Percentiles rank a stretch among this genome's conserved stretches.
phyloP scores from a whole-genome alignment of 805 yeast species.

The Saccharomycopsis synnaedendra region DNA sequence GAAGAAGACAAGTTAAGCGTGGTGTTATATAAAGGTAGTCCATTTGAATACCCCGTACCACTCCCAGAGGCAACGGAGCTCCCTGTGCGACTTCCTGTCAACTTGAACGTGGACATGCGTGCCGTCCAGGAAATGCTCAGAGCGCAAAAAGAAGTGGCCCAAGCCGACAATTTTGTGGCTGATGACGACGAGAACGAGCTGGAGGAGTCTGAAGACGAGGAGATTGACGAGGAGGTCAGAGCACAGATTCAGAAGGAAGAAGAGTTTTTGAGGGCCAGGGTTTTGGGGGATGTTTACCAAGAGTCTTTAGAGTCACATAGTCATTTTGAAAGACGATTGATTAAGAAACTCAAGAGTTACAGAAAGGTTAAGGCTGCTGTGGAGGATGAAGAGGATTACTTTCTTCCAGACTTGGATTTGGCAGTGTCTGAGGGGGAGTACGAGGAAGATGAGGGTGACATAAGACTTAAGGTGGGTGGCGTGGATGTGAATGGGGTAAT shows the following conservation, averaged over 20 bases:
- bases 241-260: conserved; percentile 36
- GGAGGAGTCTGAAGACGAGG: conserved; percentile 18
- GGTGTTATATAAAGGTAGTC: conserved; percentile 54
- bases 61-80: conserved; percentile 75
- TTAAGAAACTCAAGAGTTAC: conserved; percentile 7
- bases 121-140: conserved; percentile 22
- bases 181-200: conserved; percentile 19
- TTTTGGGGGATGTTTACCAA: conserved; percentile 48
- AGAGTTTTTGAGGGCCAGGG: conserved; percentile 45
- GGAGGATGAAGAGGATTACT: conserved; percentile 3
- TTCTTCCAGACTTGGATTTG: conserved; percentile 12
- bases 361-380: conserved; percentile 3
- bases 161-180: conserved; percentile 19
- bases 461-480: conserved; percentile 26
- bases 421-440: conserved; percentile 25
- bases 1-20: conserved; percentile 61
- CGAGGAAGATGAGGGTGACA: conserved; percentile 20
- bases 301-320: conserved; percentile 35
- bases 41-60: conserved; percentile 71
- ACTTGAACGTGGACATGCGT: conserved; percentile 22
- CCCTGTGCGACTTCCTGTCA: conserved; percentile 56
- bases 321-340: conserved; percentile 6
- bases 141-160: conserved; percentile 23
- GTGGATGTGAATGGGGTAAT: conserved; percentile 31
- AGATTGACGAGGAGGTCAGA: conserved; percentile 20